Evolutionary conservation across 345 rosid species (phyloP), one percentile per base, ranked within the genome.

Genomic region (Populus tremula): DNA sequence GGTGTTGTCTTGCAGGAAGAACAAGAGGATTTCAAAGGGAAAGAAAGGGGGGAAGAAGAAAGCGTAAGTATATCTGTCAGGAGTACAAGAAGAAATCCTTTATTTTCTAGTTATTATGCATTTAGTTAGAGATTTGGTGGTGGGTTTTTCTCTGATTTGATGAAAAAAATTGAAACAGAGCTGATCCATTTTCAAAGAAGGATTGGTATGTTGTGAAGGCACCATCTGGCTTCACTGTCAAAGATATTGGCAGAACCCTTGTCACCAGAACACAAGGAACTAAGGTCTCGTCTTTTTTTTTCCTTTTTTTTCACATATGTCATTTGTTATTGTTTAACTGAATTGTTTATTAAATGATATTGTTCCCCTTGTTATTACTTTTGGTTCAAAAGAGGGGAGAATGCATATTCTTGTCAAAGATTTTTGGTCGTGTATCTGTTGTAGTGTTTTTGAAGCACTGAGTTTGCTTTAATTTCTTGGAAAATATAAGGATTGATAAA

Each of bases 171-270:
- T 76, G 69, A 33, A 67, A 71, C 82, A 85, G 89, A n/a, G 84
- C 78, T 11, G 92, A 89, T 72, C 89, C 90, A 16, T 87, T 82
- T 61, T 70, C 89, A 23, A 87, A 86, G 87, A 89, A 89, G 86
- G 92, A 87, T 35, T 87, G 89, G 90, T 87, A 89, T 72, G 87
- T 84, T 50, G 83, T 89, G 67, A 89, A 89, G 85, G 88, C 90
- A 13, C 89, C 90, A 35, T 82, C 90, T 1, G 56, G 84, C 12
- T 89, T 89, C 82, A 76, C 74, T 18, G 79, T 79, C 77, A 89
- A 79, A 76, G 87, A 86, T 70, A 78, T 89, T 39, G 90, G 89
- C 50, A 89, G 87, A 76, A 89, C 89, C 69, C 85, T 87, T 6
- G 88, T 89, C 27, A 82, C 84, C 17, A 82, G 91, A 38, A 89